Evolutionary conservation across 2,329 filamentous ascomycete species (phyloP).

Genomic region (Fusarium illudens): DNA sequence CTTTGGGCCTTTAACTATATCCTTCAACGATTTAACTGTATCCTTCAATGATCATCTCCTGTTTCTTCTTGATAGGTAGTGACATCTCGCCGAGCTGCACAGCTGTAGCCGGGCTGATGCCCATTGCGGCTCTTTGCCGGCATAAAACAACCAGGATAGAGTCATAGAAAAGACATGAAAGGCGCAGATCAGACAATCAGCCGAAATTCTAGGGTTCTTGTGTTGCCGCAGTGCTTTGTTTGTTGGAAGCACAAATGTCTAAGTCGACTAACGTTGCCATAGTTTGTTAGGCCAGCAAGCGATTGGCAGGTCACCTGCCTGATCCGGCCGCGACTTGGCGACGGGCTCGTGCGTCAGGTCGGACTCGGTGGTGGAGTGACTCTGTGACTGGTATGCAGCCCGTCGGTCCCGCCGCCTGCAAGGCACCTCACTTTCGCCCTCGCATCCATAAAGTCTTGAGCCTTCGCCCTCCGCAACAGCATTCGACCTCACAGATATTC

Average conservation of each 20-base stretch:
- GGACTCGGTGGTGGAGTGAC: constrained; percentile 31
- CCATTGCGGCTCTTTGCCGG: neutral
- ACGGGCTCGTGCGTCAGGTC: constrained; percentile 22
- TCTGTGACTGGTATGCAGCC: constrained; percentile 13
- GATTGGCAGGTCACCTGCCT: constrained; percentile 31
- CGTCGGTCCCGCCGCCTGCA: constrained; percentile 15
- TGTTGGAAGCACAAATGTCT: constrained; percentile 15
- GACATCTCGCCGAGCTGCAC: neutral
- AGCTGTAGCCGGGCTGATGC: neutral
- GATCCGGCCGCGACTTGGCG: constrained; percentile 14
- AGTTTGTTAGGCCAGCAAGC: constrained; percentile 10
- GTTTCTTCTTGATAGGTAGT: neutral
- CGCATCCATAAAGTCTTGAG: constrained; percentile 24
- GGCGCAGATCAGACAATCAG: neutral
- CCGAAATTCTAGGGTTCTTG: neutral
- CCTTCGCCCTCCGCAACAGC: constrained; percentile 23
- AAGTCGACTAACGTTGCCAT: constrained; percentile 9
- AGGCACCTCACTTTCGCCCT: constrained; percentile 16
- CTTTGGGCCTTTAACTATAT: too few species aligned
- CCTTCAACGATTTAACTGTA: too few species aligned
- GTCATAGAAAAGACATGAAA: neutral
- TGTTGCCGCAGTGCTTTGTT: neutral
- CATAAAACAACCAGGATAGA: neutral
- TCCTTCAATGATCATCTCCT: neutral
- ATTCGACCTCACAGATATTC: constrained; percentile 1